Percentiles rank a stretch among this genome's conserved stretches.
Evolutionary conservation across 352 stramenopile genomes (phyloP).

Genomic region (Pythium utonaiense): DNA sequence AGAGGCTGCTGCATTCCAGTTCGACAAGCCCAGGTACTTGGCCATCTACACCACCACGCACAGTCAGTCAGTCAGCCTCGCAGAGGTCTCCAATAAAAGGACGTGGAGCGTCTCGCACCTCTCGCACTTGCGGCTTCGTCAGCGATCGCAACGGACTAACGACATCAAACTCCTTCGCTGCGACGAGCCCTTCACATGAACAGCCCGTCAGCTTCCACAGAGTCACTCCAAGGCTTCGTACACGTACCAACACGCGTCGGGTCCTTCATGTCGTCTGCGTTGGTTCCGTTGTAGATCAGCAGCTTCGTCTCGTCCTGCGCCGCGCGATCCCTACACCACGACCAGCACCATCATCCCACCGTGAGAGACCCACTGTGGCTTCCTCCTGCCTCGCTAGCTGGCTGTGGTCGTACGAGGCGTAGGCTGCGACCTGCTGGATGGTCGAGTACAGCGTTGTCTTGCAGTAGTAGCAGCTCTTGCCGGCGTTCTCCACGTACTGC

Average conservation of each 20-base stretch:
- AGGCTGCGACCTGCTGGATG: slow-evolving; percentile 83
- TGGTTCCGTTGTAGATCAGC: slow-evolving; percentile 97
- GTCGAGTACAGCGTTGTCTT: slow-evolving; percentile 97
- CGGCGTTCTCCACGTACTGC: slow-evolving; percentile 93
- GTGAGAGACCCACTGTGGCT: too few species aligned
- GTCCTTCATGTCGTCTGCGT: slow-evolving; percentile 93
- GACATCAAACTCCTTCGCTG: slow-evolving; percentile 91
- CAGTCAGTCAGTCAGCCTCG: neutral
- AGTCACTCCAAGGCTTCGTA: too few species aligned
- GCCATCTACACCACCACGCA: slow-evolving; percentile 38
- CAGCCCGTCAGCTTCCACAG: too few species aligned
- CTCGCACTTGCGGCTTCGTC: slow-evolving; percentile 88
- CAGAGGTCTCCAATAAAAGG: too few species aligned
- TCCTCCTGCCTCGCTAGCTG: too few species aligned
- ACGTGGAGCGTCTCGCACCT: slow-evolving; percentile 25
- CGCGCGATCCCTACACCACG: slow-evolving; percentile 22
- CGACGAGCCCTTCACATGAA: slow-evolving; percentile 84
- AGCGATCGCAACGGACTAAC: slow-evolving; percentile 88
- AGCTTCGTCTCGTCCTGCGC: slow-evolving; percentile 16
- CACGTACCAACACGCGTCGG: slow-evolving; percentile 76
- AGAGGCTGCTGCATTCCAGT: slow-evolving; percentile 95
- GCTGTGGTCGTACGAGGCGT: slow-evolving; percentile 30
- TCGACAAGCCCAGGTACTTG: slow-evolving; percentile 90
- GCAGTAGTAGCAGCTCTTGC: slow-evolving; percentile 95
- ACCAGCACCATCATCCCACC: neutral